These are phyloP conservation scores for Yamadazyma conglobata DNA, from an alignment of 1,139 yeast species.

Conservation along the genomic window DNA sequence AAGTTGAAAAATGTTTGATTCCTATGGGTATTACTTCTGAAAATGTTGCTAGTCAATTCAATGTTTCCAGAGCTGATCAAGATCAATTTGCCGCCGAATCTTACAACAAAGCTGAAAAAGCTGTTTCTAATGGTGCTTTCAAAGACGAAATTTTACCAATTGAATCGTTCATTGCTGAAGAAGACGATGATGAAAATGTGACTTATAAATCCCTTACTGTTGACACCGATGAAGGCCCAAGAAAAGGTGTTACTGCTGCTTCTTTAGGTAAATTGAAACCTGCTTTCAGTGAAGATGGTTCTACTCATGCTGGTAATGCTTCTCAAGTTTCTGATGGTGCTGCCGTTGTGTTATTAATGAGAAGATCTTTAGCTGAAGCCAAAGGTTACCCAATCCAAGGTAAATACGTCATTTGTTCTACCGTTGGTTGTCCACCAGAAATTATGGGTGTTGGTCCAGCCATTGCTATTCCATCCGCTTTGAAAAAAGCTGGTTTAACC, in stretches of 20 bases:
- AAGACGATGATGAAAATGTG: conserved; percentile 47
- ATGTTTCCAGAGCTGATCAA: conserved; percentile 66
- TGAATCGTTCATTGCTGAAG: conserved; percentile 49
- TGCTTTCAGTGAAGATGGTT: conserved; percentile 81
- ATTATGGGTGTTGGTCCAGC: conserved; percentile 98
- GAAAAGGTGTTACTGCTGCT: conserved; percentile 79
- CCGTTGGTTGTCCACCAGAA: conserved; percentile 94
- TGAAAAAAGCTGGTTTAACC: conserved; percentile 60
- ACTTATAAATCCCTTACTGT: conserved; percentile 45
- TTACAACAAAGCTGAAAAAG: conserved; percentile 77
- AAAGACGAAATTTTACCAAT: conserved; percentile 85
- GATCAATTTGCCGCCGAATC: conserved; percentile 86
- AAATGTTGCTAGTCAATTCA: conserved; percentile 46
- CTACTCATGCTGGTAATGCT: conserved; percentile 94
- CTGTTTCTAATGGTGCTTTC: conserved; percentile 69
- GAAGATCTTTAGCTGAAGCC: conserved; percentile 82
- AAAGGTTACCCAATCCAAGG: conserved; percentile 65
- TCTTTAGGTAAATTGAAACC: conserved; percentile 74
- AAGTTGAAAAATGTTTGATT: conserved; percentile 32
- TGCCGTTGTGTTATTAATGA: conserved; percentile 80
- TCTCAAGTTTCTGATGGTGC: conserved; percentile 97
- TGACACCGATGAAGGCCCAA: conserved; percentile 85
- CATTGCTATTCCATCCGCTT: conserved; percentile 80
- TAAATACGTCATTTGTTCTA: conserved; percentile 70
- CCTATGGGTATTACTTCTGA: conserved; percentile 78